Conservation (phyloP, 495 filamentous ascomycete genomes). For the Neurospora tetraspora region DNA sequence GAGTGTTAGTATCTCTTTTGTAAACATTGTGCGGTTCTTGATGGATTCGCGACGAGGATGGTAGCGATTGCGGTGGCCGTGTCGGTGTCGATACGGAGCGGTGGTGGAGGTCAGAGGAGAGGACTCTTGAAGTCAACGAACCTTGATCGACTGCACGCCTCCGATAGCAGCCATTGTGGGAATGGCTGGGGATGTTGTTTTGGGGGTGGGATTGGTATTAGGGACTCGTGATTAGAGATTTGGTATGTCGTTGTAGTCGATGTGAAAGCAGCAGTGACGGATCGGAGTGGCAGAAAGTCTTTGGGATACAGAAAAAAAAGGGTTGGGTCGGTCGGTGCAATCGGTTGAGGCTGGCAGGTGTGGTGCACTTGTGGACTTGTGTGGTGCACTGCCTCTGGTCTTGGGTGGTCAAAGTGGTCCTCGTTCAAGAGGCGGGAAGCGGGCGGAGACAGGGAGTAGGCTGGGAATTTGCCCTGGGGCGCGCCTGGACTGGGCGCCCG, state of each 20-base stretch:
- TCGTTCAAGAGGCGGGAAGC: background rate
- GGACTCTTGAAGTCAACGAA: constrained; percentile 16
- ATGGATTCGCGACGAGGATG: constrained; percentile 2
- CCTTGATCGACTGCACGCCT: constrained; percentile 47
- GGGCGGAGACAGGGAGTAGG: background rate
- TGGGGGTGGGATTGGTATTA: constrained; percentile 10
- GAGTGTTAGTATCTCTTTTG: constrained; percentile 13
- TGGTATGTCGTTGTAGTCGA: background rate
- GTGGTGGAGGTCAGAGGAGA: background rate
- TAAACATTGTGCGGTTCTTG: background rate
- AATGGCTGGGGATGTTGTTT: constrained; percentile 5
- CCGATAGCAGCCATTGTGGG: constrained; percentile 42
- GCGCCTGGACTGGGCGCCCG: background rate
- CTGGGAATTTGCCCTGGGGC: background rate
- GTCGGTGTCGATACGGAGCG: background rate
- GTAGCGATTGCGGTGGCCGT: constrained; percentile 7
- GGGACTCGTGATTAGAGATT: background rate
- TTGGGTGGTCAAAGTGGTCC: background rate
- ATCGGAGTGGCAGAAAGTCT: background rate
- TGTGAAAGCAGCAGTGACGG: background rate
- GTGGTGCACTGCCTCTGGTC: background rate
- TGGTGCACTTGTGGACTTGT: background rate
- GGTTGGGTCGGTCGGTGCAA: background rate
- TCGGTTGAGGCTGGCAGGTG: background rate
- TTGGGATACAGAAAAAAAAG: background rate